Evolutionary conservation across 2,329 filamentous ascomycete genomes (phyloP).

Genomic region (Mycosphaerella arachidis): DNA sequence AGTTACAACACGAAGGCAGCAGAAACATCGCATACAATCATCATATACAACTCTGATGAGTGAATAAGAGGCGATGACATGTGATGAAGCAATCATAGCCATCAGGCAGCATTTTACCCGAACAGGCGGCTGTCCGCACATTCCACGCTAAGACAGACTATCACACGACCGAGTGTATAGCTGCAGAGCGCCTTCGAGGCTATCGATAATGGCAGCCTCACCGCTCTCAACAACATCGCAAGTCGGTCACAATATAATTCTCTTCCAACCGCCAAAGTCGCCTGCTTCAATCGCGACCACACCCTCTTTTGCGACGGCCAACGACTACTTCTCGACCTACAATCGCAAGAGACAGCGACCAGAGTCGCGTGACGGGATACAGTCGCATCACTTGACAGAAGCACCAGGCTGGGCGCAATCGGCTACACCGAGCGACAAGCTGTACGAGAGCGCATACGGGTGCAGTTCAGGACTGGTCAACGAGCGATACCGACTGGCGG

Average conservation of each 20-base stretch:
- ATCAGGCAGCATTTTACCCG: background rate
- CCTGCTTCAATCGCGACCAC: conserved; percentile 33
- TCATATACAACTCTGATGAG: background rate
- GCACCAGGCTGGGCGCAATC: conserved; percentile 22
- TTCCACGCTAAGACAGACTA: conserved; percentile 4
- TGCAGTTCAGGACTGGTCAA: conserved; percentile 47
- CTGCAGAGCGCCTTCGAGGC: conserved; percentile 5
- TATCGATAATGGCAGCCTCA: conserved; percentile 18
- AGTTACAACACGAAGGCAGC: background rate
- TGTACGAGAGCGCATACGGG: conserved; percentile 20
- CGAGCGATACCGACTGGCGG: conserved; percentile 48
- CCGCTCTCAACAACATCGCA: conserved; percentile 15
- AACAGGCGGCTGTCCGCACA: background rate
- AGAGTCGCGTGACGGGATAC: conserved; percentile 18
- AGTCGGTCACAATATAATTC: conserved; percentile 23
- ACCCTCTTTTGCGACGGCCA: conserved; percentile 20
- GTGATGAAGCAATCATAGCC: background rate
- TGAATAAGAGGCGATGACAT: background rate
- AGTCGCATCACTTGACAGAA: conserved; percentile 10
- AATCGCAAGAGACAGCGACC: conserved; percentile 32
- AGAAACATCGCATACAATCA: background rate
- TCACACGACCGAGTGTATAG: conserved; percentile 11
- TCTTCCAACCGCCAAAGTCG: conserved; percentile 43
- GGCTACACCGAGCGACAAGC: conserved; percentile 21
- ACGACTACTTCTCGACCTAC: conserved; percentile 28